phyloP scores from a whole-genome alignment of 2,329 filamentous ascomycete species.

The Sporothrix sp. region DNA sequence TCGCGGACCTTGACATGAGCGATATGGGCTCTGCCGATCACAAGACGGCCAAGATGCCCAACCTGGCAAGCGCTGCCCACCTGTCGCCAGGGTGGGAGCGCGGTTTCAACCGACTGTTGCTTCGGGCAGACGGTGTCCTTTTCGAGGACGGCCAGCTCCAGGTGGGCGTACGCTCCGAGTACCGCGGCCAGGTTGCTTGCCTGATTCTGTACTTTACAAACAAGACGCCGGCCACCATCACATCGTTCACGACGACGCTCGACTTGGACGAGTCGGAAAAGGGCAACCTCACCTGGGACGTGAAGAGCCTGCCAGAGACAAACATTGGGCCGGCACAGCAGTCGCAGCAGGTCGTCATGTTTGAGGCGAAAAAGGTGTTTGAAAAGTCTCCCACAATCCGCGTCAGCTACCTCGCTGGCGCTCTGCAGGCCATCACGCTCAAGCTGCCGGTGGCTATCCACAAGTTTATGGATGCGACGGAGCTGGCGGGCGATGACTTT shows the following conservation, averaged over 20 bases:
- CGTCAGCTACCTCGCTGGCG: slow-evolving; percentile 87
- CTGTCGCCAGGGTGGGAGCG: slow-evolving; percentile 90
- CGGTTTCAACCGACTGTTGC: slow-evolving; percentile 75
- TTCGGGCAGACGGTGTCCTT: slow-evolving; percentile 73
- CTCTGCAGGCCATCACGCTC: slow-evolving; percentile 82
- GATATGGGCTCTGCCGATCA: slow-evolving; percentile 45
- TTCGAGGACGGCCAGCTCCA: slow-evolving; percentile 95
- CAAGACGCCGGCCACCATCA: slow-evolving; percentile 75
- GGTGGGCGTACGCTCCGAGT: slow-evolving; percentile 84
- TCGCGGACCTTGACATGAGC: slow-evolving; percentile 74
- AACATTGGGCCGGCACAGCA: slow-evolving; percentile 65
- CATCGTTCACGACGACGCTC: slow-evolving; percentile 87
- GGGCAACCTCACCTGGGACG: slow-evolving; percentile 66
- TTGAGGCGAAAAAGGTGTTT: slow-evolving; percentile 77
- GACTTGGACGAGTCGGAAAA: slow-evolving; percentile 65
- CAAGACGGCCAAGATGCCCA: slow-evolving; percentile 58
- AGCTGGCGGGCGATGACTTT: slow-evolving; percentile 82
- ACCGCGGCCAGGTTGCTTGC: slow-evolving; percentile 89
- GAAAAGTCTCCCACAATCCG: slow-evolving; percentile 79
- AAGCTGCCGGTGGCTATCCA: slow-evolving; percentile 82
- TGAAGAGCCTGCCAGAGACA: slow-evolving; percentile 80
- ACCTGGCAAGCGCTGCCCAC: slow-evolving; percentile 85
- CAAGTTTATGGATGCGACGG: slow-evolving; percentile 93
- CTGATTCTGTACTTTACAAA: slow-evolving; percentile 94
- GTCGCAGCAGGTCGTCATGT: slow-evolving; percentile 89